Conservation (phyloP, 768 basidiomycete species). For the Pholiota microspora region DNA sequence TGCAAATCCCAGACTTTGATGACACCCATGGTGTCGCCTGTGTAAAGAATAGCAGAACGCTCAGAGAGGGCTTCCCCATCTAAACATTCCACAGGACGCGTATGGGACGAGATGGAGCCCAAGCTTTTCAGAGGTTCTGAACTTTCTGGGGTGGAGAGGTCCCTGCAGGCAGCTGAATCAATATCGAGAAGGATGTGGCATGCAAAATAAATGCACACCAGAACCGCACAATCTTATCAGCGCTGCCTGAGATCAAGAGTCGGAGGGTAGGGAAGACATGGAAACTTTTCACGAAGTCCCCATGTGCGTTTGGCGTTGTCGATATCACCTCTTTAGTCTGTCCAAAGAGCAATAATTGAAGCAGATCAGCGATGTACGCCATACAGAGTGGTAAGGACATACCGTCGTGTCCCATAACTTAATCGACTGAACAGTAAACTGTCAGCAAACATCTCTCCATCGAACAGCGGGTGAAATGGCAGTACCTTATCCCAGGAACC, state of each 20-base stretch:
- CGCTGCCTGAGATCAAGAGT: conserved; percentile 81
- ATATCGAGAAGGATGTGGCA: background rate
- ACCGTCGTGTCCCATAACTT: conserved; percentile 84
- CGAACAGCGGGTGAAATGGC: background rate
- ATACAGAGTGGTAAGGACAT: conserved; percentile 17
- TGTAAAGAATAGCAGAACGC: conserved; percentile 59
- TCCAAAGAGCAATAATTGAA: background rate
- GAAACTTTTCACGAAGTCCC: conserved; percentile 89
- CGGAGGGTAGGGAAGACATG: conserved; percentile 63
- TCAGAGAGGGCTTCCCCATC: conserved; percentile 50
- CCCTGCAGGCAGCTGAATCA: conserved; percentile 41
- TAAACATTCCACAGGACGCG: conserved; percentile 82
- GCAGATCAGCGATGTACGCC: background rate
- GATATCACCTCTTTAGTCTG: conserved; percentile 74
- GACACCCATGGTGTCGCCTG: conserved; percentile 90
- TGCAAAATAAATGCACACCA: conserved; percentile 58
- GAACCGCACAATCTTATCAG: conserved; percentile 84
- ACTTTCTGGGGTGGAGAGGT: conserved; percentile 47
- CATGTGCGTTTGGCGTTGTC: conserved; percentile 68
- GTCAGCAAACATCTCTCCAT: conserved; percentile 5
- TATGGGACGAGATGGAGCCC: conserved; percentile 80
- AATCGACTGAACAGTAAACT: conserved; percentile 57
- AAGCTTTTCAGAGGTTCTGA: conserved; percentile 45
- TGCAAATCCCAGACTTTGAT: conserved; percentile 78
- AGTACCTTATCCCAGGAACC: conserved; percentile 93